phyloP scores from a whole-genome alignment of 257 asterid genomes.

The Vinca minor region DNA sequence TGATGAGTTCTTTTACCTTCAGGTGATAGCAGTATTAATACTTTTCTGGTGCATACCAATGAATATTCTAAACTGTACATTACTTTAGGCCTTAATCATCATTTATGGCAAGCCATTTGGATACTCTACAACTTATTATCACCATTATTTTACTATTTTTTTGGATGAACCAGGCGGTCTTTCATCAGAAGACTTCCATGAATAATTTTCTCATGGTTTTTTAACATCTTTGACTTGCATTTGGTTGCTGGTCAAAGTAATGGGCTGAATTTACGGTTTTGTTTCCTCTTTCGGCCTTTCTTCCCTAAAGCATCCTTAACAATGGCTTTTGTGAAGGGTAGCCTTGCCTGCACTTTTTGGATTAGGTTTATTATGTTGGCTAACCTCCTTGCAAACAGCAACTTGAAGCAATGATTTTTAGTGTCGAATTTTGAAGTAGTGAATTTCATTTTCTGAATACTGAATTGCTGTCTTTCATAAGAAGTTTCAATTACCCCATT shows the following conservation, averaged over 20 bases:
- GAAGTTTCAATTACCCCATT: not conserved
- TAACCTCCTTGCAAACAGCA: not conserved
- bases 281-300: not conserved
- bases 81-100: not conserved
- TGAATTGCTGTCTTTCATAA: not conserved
- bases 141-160: not conserved
- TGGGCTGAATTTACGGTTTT: not conserved
- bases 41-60: constrained; percentile 3
- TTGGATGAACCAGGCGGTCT: not conserved
- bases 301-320: not conserved
- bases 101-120: not conserved
- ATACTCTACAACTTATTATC: not conserved
- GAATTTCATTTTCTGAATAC: not conserved
- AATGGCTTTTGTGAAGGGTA: not conserved
- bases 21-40: constrained; percentile 38
- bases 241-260: not conserved
- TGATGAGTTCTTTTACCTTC: constrained; percentile 95
- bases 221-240: not conserved
- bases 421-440: not conserved
- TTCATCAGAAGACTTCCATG: not conserved
- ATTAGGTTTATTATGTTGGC: not conserved
- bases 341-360: not conserved
- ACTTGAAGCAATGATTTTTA: not conserved
- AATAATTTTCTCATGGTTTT: not conserved
- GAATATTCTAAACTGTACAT: not conserved